A percentile compares a stretch with the other conserved stretches of the same genome.
phyloP scores from a whole-genome alignment of 2,329 filamentous ascomycete genomes.

The Dactylonectria estremocensis region DNA sequence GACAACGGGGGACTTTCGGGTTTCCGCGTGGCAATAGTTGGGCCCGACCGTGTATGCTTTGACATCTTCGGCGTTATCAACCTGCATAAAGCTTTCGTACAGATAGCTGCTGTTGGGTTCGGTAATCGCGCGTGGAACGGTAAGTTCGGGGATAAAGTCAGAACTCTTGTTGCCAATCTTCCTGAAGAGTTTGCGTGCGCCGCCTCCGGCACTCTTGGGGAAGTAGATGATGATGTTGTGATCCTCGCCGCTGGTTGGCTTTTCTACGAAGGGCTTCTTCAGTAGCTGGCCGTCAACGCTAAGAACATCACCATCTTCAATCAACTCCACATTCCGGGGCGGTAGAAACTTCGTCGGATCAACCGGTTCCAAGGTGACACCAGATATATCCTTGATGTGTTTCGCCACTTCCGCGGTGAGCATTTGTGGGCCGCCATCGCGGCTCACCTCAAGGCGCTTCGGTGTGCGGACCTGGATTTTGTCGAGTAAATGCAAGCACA shows the following conservation, averaged over 20 bases:
- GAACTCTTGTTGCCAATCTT: slow-evolving; percentile 99
- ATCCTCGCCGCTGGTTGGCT: slow-evolving; percentile 97
- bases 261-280: slow-evolving; percentile 97
- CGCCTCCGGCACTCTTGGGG: slow-evolving; percentile 87
- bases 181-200: slow-evolving; percentile 91
- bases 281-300: slow-evolving; percentile 87
- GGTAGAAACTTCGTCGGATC: slow-evolving; percentile 74
- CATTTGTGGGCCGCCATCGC: slow-evolving; percentile 89
- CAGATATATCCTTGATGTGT: slow-evolving; percentile 85
- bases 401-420: slow-evolving; percentile 85
- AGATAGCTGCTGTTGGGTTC: slow-evolving; percentile 89
- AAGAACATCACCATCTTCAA: slow-evolving; percentile 92
- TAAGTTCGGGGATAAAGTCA: slow-evolving; percentile 87
- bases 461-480: slow-evolving; percentile 92
- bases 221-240: slow-evolving; percentile 99
- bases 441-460: slow-evolving; percentile 88
- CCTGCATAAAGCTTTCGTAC: slow-evolving; percentile 96
- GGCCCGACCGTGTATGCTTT: slow-evolving; percentile 98
- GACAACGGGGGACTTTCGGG: slow-evolving; percentile 95
- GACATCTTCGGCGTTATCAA: slow-evolving; percentile 97
- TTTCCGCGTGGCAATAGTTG: slow-evolving; percentile 95
- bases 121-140: slow-evolving; percentile 83
- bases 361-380: slow-evolving; percentile 80
- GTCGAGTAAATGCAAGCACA: slow-evolving; percentile 91
- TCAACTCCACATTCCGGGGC: slow-evolving; percentile 83